Evolutionary conservation across 2,329 filamentous ascomycete genomes (phyloP).

Genomic region (Aspergillus sp.): DNA sequence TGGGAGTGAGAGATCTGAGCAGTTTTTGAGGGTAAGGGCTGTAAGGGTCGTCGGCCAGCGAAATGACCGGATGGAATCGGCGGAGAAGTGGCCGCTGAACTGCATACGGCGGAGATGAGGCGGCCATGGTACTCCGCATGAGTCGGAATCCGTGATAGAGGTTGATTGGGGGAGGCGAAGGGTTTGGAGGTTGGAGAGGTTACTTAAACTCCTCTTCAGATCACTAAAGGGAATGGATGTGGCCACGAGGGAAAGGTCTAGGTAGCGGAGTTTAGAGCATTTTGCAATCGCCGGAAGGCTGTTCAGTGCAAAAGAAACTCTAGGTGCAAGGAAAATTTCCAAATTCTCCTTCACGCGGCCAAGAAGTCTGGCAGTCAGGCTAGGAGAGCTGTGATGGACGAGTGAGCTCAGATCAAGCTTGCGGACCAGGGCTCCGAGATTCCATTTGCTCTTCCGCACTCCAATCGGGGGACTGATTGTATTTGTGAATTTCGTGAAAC

Average conservation of each 20-base stretch:
- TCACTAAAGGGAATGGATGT: conserved; percentile 51
- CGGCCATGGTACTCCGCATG: conserved; percentile 25
- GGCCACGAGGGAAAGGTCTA: conserved; percentile 56
- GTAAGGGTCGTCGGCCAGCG: conserved; percentile 30
- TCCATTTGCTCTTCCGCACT: conserved; percentile 48
- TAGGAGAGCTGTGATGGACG: conserved; percentile 60
- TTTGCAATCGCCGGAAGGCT: conserved; percentile 59
- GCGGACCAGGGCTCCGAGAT: conserved; percentile 51
- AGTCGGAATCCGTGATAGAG: conserved; percentile 18
- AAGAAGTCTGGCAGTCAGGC: conserved; percentile 57
- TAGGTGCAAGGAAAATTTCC: conserved; percentile 57
- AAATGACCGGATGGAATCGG: conserved; percentile 25
- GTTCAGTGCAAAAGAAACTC: conserved; percentile 58
- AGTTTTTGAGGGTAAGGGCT: conserved; percentile 26
- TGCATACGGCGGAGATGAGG: conserved; percentile 25
- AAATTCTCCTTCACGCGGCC: conserved; percentile 54
- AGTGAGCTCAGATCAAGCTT: conserved; percentile 54
- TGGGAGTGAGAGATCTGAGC: conserved; percentile 24
- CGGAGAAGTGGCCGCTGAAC: conserved; percentile 20
- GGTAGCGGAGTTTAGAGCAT: conserved; percentile 48
- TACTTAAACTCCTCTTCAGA: conserved; percentile 52
- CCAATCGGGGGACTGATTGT: conserved; percentile 53
- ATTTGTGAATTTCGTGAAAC: conserved; percentile 55
- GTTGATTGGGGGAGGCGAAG: conserved; percentile 46
- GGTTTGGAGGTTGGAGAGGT: conserved; percentile 44